A percentile compares a stretch with the other conserved stretches of the same genome.
Evolutionary conservation across 306 rosid species (phyloP).

Genomic region (Cicer bijugum): DNA sequence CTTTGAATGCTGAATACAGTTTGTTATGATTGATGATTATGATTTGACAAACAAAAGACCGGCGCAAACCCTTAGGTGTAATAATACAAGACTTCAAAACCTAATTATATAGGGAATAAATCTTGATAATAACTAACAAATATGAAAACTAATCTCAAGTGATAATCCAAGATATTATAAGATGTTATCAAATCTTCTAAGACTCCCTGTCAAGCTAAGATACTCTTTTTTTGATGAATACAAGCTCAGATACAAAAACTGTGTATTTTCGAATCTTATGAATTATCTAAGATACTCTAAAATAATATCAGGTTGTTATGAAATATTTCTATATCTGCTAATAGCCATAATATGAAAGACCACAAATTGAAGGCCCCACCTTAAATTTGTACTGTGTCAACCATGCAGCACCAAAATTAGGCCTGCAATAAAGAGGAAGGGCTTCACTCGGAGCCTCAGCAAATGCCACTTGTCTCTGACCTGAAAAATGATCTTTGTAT

Average conservation of each 20-base stretch:
- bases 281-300: neutral
- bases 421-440: constrained; percentile 94
- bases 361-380: constrained; percentile 56
- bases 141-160: neutral
- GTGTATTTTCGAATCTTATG: neutral
- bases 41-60: neutral
- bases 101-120: constrained; percentile 16
- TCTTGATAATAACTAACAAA: constrained; percentile 1
- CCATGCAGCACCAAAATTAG: constrained; percentile 93
- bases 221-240: no score
- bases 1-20: neutral
- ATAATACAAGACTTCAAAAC: constrained; percentile 1
- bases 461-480: constrained; percentile 64
- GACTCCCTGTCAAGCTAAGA: neutral
- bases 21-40: constrained; percentile 10
- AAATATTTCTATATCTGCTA: neutral
- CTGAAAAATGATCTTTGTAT: constrained; percentile 76
- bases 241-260: no score
- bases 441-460: constrained; percentile 98
- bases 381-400: constrained; percentile 84
- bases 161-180: neutral
- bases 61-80: neutral
- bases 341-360: constrained; percentile 14
- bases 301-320: neutral
- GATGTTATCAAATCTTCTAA: neutral